Conservation (phyloP, 257 asterid genomes). For the Ocimum tenuiflorum region DNA sequence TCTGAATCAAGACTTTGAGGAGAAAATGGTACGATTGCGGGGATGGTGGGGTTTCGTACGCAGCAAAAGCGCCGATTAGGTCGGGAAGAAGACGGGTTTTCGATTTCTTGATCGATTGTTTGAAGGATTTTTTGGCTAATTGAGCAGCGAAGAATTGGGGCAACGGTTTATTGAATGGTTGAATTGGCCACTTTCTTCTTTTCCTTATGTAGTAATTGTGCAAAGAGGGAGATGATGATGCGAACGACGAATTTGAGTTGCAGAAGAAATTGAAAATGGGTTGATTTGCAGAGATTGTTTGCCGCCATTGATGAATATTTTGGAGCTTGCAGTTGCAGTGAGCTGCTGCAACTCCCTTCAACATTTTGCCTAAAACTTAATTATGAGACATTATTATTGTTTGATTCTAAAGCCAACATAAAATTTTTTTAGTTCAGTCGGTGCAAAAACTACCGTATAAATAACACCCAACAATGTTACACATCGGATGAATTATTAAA, state of each 20-base stretch:
- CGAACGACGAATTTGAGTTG: conserved; percentile 21
- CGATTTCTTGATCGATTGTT: conserved; percentile 26
- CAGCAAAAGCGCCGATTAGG: conserved; percentile 39
- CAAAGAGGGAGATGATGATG: conserved; percentile 27
- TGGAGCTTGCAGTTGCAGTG: conserved; percentile 14
- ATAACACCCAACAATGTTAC: too few relatives aligned
- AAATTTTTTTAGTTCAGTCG: too few relatives aligned
- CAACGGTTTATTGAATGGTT: conserved; percentile 42
- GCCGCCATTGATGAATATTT: conserved; percentile 15
- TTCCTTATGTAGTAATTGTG: conserved; percentile 45
- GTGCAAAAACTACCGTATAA: too few relatives aligned
- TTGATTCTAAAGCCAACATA: neutral
- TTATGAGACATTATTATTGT: too few relatives aligned
- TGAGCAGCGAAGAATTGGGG: conserved; percentile 37
- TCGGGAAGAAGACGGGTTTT: conserved; percentile 36
- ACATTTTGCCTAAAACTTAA: conserved; percentile 14
- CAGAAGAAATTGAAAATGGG: neutral
- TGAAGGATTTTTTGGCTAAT: conserved; percentile 47
- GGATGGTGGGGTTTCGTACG: conserved; percentile 43
- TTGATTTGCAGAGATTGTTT: conserved; percentile 9
- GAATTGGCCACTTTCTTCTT: conserved; percentile 66
- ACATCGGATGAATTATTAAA: too few relatives aligned
- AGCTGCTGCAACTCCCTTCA: conserved; percentile 12
- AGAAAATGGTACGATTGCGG: conserved; percentile 55
- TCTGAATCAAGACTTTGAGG: conserved; percentile 31